phyloP scores from a whole-genome alignment of 768 basidiomycete species.

The Tubosaeta sp. region DNA sequence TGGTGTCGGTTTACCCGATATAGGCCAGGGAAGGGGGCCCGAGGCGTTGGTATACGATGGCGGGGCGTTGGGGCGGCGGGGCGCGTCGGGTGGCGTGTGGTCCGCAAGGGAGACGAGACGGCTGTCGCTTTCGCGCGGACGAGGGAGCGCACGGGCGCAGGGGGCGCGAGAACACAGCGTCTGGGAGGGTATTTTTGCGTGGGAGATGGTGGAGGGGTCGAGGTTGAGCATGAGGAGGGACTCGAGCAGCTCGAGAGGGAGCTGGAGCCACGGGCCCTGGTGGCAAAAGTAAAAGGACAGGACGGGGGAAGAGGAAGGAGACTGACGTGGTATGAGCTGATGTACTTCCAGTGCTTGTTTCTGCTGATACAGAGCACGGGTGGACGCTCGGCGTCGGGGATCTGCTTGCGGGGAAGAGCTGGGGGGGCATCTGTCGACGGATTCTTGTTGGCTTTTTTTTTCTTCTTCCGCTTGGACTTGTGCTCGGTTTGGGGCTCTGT shows the following conservation, averaged over 20 bases:
- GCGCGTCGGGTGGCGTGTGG: constrained; percentile 44
- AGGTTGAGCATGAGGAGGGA: constrained; percentile 75
- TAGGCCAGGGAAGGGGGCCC: constrained; percentile 46
- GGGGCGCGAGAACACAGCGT: constrained; percentile 14
- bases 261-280: constrained; percentile 89
- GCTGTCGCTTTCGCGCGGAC: constrained; percentile 38
- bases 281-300: not conserved
- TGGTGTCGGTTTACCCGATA: constrained; percentile 66
- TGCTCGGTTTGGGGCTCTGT: constrained; percentile 27
- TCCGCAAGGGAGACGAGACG: constrained; percentile 34
- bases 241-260: constrained; percentile 81
- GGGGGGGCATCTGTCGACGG: not conserved
- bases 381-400: constrained; percentile 45
- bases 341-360: constrained; percentile 93
- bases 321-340: constrained; percentile 86
- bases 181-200: constrained; percentile 41
- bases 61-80: constrained; percentile 35
- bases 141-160: constrained; percentile 20
- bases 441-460: constrained; percentile 49
- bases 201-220: constrained; percentile 61
- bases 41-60: constrained; percentile 28
- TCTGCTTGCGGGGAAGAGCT: constrained; percentile 19
- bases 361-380: constrained; percentile 81
- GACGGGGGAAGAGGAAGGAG: not conserved
- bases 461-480: constrained; percentile 67